Percentiles rank a stretch among this genome's conserved stretches.
Evolutionary conservation across 2,329 filamentous ascomycete genomes (phyloP).

Genomic region (Fusarium burgessii): DNA sequence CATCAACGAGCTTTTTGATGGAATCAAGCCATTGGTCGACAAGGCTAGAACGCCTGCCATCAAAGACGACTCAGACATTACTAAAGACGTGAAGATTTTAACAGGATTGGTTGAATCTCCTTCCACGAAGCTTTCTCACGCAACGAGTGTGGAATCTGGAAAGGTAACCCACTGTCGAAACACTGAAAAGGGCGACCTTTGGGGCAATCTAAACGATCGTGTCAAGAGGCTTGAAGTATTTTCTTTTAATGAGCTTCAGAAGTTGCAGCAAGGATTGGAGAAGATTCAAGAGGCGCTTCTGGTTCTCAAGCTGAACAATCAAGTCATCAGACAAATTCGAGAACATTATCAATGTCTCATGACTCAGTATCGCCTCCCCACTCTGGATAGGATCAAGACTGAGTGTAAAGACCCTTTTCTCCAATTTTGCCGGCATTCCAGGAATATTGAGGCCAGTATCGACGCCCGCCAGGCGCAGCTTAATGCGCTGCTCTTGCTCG

Average conservation of each 20-base stretch:
- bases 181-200: neutral
- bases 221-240: slow-evolving; percentile 3
- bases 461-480: slow-evolving; percentile 13
- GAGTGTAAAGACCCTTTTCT: neutral
- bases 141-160: neutral
- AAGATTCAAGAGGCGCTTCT: slow-evolving; percentile 23
- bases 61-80: neutral
- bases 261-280: slow-evolving; percentile 11
- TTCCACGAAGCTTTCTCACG: neutral
- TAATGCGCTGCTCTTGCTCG: slow-evolving; percentile 1
- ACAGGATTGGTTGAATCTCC: neutral
- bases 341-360: slow-evolving; percentile 24
- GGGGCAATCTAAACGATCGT: neutral
- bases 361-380: neutral
- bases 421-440: neutral
- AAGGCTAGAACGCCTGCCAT: slow-evolving; percentile 11
- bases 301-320: slow-evolving; percentile 24
- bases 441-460: slow-evolving; percentile 12
- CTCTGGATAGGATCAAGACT: neutral
- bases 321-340: slow-evolving; percentile 24
- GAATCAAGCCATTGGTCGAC: neutral
- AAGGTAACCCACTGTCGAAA: neutral
- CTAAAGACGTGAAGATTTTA: neutral
- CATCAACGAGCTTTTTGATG: slow-evolving; percentile 21
- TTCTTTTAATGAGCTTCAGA: slow-evolving; percentile 11